These are phyloP conservation scores for Fraxinus velutina DNA, from an alignment of 305 asterid genomes.

Conservation along the genomic window DNA sequence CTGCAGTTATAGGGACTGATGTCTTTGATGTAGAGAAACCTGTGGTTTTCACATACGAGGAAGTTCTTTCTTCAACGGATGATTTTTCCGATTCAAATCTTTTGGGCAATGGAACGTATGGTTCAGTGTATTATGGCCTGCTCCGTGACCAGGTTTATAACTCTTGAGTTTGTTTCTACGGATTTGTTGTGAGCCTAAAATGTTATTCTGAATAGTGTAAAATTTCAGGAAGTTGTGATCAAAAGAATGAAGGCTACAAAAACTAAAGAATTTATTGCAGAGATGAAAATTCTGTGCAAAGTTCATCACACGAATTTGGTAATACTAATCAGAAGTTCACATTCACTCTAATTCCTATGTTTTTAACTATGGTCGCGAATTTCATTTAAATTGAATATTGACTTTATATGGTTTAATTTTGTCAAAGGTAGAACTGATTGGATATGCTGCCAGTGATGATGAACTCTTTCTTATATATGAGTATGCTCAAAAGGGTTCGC, in stretches of 20 bases:
- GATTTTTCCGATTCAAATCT: slow-evolving; percentile 88
- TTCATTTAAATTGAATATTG: slow-evolving; percentile 12
- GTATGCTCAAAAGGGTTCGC: slow-evolving; percentile 87
- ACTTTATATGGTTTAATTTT: slow-evolving; percentile 31
- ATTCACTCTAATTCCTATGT: background rate
- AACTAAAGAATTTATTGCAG: slow-evolving; percentile 81
- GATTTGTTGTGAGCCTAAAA: background rate
- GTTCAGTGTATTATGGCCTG: slow-evolving; percentile 77
- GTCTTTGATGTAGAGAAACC: slow-evolving; percentile 93
- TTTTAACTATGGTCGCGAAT: background rate
- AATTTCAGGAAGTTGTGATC: slow-evolving; percentile 80
- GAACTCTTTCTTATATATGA: slow-evolving; percentile 86
- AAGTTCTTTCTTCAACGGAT: slow-evolving; percentile 64
- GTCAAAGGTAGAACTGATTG: slow-evolving; percentile 89
- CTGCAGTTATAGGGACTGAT: slow-evolving; percentile 73
- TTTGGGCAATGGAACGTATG: slow-evolving; percentile 91
- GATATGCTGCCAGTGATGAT: slow-evolving; percentile 76
- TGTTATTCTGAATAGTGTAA: slow-evolving; percentile 10
- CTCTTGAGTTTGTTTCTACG: slow-evolving; percentile 20
- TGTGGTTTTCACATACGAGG: slow-evolving; percentile 64
- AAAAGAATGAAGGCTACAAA: slow-evolving; percentile 87
- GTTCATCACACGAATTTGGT: slow-evolving; percentile 98
- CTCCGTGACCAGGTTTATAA: slow-evolving; percentile 74
- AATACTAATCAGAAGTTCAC: slow-evolving; percentile 26
- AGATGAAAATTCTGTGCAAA: slow-evolving; percentile 94